These are phyloP conservation scores for Lentinula detonsa DNA, from an alignment of 768 basidiomycete species.

Conservation along the genomic window DNA sequence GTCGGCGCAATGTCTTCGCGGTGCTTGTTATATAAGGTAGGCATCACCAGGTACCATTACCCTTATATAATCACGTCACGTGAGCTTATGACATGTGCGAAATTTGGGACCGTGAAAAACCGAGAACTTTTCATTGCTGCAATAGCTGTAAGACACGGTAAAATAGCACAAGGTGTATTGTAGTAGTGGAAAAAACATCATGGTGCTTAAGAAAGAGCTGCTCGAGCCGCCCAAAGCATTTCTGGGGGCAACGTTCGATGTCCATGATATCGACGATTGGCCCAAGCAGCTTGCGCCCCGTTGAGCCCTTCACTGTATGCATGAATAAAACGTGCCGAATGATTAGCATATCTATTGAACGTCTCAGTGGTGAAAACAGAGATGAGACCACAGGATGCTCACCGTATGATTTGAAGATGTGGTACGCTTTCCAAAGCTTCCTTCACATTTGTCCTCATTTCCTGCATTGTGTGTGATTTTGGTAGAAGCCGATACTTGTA, in stretches of 20 bases:
- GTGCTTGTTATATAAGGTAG: too few relatives aligned
- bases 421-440: background rate
- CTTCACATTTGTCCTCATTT: background rate
- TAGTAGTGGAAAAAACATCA: too few relatives aligned
- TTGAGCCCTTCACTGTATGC: background rate
- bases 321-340: background rate
- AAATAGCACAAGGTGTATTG: too few relatives aligned
- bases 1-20: too few relatives aligned
- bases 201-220: too few relatives aligned
- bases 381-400: background rate
- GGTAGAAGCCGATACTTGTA: conserved; percentile 15
- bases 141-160: too few relatives aligned
- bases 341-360: background rate
- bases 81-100: too few relatives aligned
- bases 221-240: too few relatives aligned
- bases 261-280: background rate
- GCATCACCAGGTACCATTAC: too few relatives aligned
- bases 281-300: background rate
- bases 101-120: too few relatives aligned
- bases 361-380: background rate
- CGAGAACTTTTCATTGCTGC: too few relatives aligned
- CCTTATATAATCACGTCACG: too few relatives aligned
- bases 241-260: background rate
- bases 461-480: background rate
- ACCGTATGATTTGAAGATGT: background rate